Evolutionary conservation across 1,139 yeast genomes (phyloP).

Genomic region (Yamadazyma membranifaciens): DNA sequence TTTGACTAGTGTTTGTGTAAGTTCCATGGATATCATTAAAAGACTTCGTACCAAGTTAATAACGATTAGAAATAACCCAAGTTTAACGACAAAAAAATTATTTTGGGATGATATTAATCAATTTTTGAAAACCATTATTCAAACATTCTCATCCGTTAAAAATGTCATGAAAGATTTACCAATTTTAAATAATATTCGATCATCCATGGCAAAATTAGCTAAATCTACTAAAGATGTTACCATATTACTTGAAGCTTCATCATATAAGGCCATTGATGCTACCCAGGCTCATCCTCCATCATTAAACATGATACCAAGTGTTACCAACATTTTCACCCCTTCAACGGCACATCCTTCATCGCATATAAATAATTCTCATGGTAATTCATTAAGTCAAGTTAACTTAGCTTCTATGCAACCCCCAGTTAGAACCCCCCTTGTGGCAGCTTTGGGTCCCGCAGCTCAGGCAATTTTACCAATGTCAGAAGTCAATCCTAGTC

Average conservation of each 20-base stretch:
- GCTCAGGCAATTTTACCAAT: conserved; percentile 22
- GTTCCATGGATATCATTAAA: conserved; percentile 78
- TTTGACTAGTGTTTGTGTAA: conserved; percentile 71
- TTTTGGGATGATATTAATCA: conserved; percentile 88
- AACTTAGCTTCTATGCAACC: conserved; percentile 12
- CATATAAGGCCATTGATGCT: conserved; percentile 37
- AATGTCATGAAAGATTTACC: conserved; percentile 81
- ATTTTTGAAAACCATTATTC: conserved; percentile 79
- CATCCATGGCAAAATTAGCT: conserved; percentile 77
- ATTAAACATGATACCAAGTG: conserved; percentile 31
- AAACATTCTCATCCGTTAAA: conserved; percentile 79
- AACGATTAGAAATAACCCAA: conserved; percentile 48
- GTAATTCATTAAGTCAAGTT: conserved; percentile 3
- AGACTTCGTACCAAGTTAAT: conserved; percentile 58
- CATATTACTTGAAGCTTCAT: conserved; percentile 61
- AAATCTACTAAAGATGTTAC: conserved; percentile 91
- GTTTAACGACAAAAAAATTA: conserved; percentile 56
- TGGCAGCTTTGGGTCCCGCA: conserved; percentile 30
- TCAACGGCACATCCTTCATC: conserved; percentile 25
- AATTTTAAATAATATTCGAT: conserved; percentile 72
- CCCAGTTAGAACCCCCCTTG: conserved; percentile 33
- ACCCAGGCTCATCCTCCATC: conserved; percentile 24
- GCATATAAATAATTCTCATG: neutral
- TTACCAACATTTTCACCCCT: conserved; percentile 36
- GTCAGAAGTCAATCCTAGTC: conserved; percentile 9